phyloP scores from a whole-genome alignment of 768 basidiomycete genomes.

The Trametes coccinea region DNA sequence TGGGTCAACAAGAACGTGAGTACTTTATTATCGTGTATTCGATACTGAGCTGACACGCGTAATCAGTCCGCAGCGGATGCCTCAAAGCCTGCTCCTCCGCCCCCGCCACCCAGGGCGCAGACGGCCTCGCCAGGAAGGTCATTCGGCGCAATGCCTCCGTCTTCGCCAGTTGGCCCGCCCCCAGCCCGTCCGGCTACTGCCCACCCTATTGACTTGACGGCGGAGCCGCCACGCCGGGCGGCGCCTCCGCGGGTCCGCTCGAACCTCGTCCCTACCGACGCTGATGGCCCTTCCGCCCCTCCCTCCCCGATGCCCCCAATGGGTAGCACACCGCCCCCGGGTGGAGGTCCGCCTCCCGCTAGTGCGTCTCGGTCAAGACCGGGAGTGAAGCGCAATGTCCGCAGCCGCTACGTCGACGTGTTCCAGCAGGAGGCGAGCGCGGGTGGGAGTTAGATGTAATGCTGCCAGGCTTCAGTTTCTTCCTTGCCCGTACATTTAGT shows the following conservation, averaged over 20 bases:
- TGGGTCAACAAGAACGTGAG: slow-evolving; percentile 95
- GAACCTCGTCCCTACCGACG: slow-evolving; percentile 55
- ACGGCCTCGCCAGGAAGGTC: slow-evolving; percentile 77
- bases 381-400: slow-evolving; percentile 71
- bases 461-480: neutral
- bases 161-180: slow-evolving; percentile 39
- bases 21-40: neutral
- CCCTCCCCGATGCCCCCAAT: slow-evolving; percentile 26
- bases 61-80: slow-evolving; percentile 55
- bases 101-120: slow-evolving; percentile 83
- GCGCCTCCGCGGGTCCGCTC: slow-evolving; percentile 62
- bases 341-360: slow-evolving; percentile 41
- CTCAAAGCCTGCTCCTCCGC: slow-evolving; percentile 58
- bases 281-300: slow-evolving; percentile 33
- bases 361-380: slow-evolving; percentile 58
- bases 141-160: slow-evolving; percentile 38
- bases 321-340: slow-evolving; percentile 40
- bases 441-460: slow-evolving; percentile 8
- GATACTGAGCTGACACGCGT: neutral
- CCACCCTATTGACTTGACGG: slow-evolving; percentile 44
- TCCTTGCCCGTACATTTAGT: neutral
- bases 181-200: slow-evolving; percentile 61
- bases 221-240: slow-evolving; percentile 46
- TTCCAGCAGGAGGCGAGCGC: slow-evolving; percentile 52
- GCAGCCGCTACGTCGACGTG: slow-evolving; percentile 90